A percentile compares a stretch with the other conserved stretches of the same genome.
phyloP scores from a whole-genome alignment of 805 yeast genomes.

The Candida germanica region DNA sequence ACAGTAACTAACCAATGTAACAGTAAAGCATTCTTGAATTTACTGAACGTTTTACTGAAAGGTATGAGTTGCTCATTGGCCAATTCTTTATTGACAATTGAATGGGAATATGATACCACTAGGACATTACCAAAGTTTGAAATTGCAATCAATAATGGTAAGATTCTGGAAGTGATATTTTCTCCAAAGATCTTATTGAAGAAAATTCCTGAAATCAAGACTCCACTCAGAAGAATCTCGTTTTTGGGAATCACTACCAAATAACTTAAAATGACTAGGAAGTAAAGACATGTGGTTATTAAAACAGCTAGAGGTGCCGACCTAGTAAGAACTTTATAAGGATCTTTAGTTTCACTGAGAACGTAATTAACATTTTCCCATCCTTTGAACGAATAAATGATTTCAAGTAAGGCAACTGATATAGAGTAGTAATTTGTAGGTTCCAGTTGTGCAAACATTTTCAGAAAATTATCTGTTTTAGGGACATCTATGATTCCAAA shows the following conservation, averaged over 20 bases:
- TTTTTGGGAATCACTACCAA: conserved; percentile 50
- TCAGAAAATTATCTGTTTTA: conserved; percentile 21
- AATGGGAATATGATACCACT: conserved; percentile 61
- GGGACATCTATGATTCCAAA: conserved; percentile 27
- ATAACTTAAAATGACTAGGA: conserved; percentile 57
- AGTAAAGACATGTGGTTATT: conserved; percentile 50
- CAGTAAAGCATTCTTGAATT: conserved; percentile 42
- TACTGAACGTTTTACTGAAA: conserved; percentile 43
- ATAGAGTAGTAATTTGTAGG: conserved; percentile 44
- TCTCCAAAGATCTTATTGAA: conserved; percentile 58
- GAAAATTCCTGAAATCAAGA: conserved; percentile 60
- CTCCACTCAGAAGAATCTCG: conserved; percentile 53
- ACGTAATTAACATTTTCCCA: conserved; percentile 72
- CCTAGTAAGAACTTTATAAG: conserved; percentile 52
- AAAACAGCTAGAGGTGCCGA: conserved; percentile 61
- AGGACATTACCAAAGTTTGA: conserved; percentile 64
- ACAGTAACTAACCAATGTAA: conserved; percentile 59
- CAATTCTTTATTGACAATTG: conserved; percentile 56
- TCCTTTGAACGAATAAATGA: conserved; percentile 64
- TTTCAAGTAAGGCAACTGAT: conserved; percentile 55
- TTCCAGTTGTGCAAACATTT: conserved; percentile 29
- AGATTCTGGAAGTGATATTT: conserved; percentile 42
- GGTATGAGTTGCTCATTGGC: conserved; percentile 54
- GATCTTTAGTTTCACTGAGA: conserved; percentile 54
- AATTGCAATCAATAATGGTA: conserved; percentile 57